Percentiles rank a stretch among this genome's conserved stretches.
Evolutionary conservation across 73 alveolate genomes (phyloP).

Genomic region (Tetrahymena borealis): DNA sequence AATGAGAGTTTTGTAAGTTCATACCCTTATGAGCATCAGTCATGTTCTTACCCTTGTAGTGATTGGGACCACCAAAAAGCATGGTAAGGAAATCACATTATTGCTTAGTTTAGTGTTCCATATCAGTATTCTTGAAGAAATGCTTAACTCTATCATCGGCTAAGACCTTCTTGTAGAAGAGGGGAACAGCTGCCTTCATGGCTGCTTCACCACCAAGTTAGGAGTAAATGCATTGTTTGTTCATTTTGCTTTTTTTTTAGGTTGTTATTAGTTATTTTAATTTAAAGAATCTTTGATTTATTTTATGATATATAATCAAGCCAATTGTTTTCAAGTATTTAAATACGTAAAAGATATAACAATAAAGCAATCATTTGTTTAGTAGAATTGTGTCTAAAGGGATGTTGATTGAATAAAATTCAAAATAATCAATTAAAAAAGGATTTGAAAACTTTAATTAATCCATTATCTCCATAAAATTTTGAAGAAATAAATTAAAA

Average conservation of each 20-base stretch:
- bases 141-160: slow-evolving; percentile 55
- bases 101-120: slow-evolving; percentile 30
- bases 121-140: slow-evolving; percentile 59
- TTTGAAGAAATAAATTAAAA: too few relatives aligned
- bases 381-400: too few relatives aligned
- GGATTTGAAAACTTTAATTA: too few relatives aligned
- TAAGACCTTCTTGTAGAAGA: slow-evolving; percentile 47
- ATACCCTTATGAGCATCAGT: slow-evolving; percentile 54
- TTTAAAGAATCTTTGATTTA: too few relatives aligned
- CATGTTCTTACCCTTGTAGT: slow-evolving; percentile 48
- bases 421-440: too few relatives aligned
- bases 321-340: too few relatives aligned
- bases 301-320: too few relatives aligned
- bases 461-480: too few relatives aligned
- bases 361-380: too few relatives aligned
- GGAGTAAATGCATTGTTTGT: slow-evolving; percentile 34
- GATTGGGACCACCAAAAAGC: slow-evolving; percentile 59
- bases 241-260: not conserved
- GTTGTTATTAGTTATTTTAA: not conserved
- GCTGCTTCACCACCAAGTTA: slow-evolving; percentile 62
- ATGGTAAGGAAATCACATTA: slow-evolving; percentile 40
- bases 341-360: too few relatives aligned
- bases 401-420: too few relatives aligned
- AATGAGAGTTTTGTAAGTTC: slow-evolving; percentile 41
- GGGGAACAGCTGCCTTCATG: slow-evolving; percentile 58